Evolutionary conservation across 352 stramenopile species (phyloP).

Genomic region (Globisporangium apiculatum): DNA sequence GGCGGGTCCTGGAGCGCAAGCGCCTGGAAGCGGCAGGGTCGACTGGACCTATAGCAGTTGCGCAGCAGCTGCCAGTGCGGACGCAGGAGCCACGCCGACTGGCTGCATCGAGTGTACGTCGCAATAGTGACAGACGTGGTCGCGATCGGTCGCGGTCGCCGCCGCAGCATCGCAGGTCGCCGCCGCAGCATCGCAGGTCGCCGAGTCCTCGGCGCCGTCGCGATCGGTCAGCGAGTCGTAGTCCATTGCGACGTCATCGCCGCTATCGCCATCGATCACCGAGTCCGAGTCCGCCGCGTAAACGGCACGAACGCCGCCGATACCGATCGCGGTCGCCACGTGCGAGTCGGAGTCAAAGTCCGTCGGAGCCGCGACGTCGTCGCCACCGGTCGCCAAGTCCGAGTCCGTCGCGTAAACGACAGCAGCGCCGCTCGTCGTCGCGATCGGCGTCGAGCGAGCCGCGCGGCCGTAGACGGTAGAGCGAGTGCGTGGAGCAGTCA

Average conservation of each 20-base stretch:
- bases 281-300: background rate
- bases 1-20: constrained; percentile 52
- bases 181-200: constrained; percentile 1
- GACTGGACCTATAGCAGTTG: background rate
- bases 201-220: constrained; percentile 1
- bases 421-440: constrained; percentile 15
- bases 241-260: constrained; percentile 4
- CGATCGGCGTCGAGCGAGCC: constrained; percentile 8
- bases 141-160: constrained; percentile 4
- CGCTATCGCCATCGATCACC: constrained; percentile 2
- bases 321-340: background rate
- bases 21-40: constrained; percentile 14
- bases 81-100: background rate
- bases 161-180: constrained; percentile 1
- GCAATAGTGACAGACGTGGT: constrained; percentile 2
- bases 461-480: background rate
- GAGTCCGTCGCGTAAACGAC: constrained; percentile 16
- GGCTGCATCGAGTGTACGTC: background rate
- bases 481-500: too few species aligned
- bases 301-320: too few species aligned
- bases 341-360: background rate
- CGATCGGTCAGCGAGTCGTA: constrained; percentile 3
- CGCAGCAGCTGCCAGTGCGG: background rate
- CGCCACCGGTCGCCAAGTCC: constrained; percentile 9
- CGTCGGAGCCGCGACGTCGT: constrained; percentile 10